phyloP scores from a whole-genome alignment of 176 grass and related monocot genomes.

The Poa annua region DNA sequence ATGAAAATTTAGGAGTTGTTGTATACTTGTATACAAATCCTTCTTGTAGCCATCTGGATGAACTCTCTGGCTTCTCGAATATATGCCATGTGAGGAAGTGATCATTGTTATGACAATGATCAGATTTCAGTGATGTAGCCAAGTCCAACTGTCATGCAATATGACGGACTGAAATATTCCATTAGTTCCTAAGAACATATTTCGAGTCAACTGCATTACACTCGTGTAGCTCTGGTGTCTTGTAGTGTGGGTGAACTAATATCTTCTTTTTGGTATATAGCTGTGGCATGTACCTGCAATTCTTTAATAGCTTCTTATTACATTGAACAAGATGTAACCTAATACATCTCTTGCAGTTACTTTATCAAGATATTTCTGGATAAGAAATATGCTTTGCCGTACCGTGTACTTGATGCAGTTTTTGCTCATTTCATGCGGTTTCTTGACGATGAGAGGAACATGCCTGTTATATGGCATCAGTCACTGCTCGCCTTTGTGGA shows the following conservation, averaged over 20 bases:
- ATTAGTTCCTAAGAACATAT: neutral
- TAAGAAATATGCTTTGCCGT: slow-evolving; percentile 98
- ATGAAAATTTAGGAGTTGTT: slow-evolving; percentile 6
- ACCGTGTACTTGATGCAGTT: slow-evolving; percentile 78
- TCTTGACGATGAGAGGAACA: slow-evolving; percentile 65
- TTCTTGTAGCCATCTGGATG: neutral
- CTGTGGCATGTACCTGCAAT: neutral
- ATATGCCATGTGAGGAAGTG: neutral
- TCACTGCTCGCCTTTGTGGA: slow-evolving; percentile 92
- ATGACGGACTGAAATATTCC: neutral
- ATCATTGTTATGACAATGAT: neutral
- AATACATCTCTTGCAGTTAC: slow-evolving; percentile 64
- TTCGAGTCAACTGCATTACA: neutral
- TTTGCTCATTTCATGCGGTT: slow-evolving; percentile 91
- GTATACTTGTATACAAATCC: neutral
- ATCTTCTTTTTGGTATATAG: slow-evolving; percentile 2
- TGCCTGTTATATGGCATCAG: slow-evolving; percentile 99
- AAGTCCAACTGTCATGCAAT: neutral
- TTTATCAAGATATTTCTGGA: slow-evolving; percentile 96
- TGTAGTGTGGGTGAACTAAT: neutral
- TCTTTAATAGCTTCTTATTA: neutral
- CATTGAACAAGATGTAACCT: slow-evolving; percentile 29
- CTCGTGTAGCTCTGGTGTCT: neutral
- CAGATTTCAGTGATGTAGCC: neutral
- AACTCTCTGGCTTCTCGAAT: neutral